Base-by-base conservation (phyloP, 2,329 filamentous ascomycete species). In the Fonsecaea multimorphosa region DNA sequence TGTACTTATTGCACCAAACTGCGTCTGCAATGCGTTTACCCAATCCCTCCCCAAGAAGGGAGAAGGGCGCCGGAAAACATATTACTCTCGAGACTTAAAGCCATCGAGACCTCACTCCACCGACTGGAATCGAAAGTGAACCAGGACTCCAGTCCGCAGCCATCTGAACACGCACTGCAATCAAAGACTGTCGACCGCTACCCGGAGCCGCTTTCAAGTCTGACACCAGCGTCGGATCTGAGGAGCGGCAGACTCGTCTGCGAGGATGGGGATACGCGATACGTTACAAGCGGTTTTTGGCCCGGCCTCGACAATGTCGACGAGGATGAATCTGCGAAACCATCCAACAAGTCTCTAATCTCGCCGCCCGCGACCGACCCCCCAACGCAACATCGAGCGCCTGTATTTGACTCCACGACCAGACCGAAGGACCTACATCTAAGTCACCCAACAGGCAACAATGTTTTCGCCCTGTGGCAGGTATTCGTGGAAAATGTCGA, bases 401-500 rank as follows among this genome's bases (percentile, higher is more conserved):
- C 36, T 24, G 24, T 52, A 14, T 51, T 65, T 55, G 58, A 22
- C 4, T 49, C 34, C 5, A 51, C 8, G 8, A 16, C 29, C 51
- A 32, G n/a, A 34, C 19, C 31, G 7, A 12, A 14, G 16, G 58
- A 31, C 24, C 51, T 64, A 44, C 36, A 27, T 11, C 34, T 64
- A 14, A 38, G 69, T 12, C 72, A 75, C 27, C 73, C 73, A 2
- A 56, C 29, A 8, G 31, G 69, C 12, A 54, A 56, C 16, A 60
- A 67, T 36, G 85, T 90, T 27, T 89, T 91, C 72, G 83, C 84
- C 57, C 82, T 93, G 5, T 93, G 91, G 91, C 89, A 92, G 74
- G 80, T 86, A 12, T 92, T 89, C 69, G 78, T 92, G 11, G 87
- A 91, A 55, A 87, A 90, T 65, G 84, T 89, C 11, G 86, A 87